Evolutionary conservation across 129 eudicot species (phyloP).

Genomic region (Artemisia argyi): DNA sequence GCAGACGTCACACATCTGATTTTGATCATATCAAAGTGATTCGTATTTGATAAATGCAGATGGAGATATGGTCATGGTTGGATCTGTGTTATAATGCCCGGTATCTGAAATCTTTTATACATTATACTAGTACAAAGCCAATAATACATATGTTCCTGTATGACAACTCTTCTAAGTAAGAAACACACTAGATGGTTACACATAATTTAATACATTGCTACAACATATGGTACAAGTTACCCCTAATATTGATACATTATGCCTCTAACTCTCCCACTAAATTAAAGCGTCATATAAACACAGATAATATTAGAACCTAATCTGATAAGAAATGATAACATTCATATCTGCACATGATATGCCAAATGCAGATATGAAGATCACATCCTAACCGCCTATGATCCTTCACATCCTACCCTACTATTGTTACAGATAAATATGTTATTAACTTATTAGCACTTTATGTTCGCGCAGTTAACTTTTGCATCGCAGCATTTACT

Average conservation of each 20-base stretch:
- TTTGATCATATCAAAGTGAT: background rate
- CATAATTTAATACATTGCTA: slow-evolving; percentile 1
- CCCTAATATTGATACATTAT: slow-evolving; percentile 14
- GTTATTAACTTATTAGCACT: slow-evolving; percentile 9
- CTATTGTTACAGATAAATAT: slow-evolving; percentile 24
- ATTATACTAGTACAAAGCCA: background rate
- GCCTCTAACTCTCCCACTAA: background rate
- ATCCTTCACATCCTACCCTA: slow-evolving; percentile 20
- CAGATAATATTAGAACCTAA: slow-evolving; percentile 11
- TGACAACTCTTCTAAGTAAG: background rate
- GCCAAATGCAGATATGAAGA: slow-evolving; percentile 10
- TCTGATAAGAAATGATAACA: slow-evolving; percentile 13
- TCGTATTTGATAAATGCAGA: too few relatives aligned
- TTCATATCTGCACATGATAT: slow-evolving; percentile 17
- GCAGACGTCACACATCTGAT: background rate
- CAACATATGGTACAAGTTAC: slow-evolving; percentile 14
- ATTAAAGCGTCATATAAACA: slow-evolving; percentile 31
- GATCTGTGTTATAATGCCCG: background rate
- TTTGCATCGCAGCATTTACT: slow-evolving; percentile 72
- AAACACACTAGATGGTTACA: background rate
- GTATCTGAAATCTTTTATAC: background rate
- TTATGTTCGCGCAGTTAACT: slow-evolving; percentile 51
- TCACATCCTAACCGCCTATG: slow-evolving; percentile 17
- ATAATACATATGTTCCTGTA: background rate
- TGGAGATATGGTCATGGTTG: background rate